A percentile compares a stretch with the other conserved stretches of the same genome.
Conservation (phyloP, 345 rosid species). For the Murraya paniculata region DNA sequence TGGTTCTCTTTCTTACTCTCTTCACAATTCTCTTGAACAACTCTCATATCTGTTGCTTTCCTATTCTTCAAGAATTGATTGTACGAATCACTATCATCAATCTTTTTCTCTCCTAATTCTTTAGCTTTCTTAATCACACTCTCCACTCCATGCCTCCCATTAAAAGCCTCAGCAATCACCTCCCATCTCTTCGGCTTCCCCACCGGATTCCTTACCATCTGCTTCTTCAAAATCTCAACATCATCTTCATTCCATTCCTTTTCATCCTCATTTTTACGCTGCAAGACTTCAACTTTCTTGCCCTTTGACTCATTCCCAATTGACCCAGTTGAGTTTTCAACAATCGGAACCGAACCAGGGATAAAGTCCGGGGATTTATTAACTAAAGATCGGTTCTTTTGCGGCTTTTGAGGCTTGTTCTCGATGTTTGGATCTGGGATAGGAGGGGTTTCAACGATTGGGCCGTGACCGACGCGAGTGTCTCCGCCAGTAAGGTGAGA, state of each 20-base stretch:
- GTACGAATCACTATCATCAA: conserved; percentile 62
- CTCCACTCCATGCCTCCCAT: conserved; percentile 63
- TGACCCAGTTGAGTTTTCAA: conserved; percentile 6
- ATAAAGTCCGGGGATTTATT: not conserved
- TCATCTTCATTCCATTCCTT: conserved; percentile 81
- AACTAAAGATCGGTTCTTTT: conserved; percentile 24
- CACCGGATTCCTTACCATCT: conserved; percentile 69
- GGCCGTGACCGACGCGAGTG: conserved; percentile 79
- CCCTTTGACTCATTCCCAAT: conserved; percentile 28
- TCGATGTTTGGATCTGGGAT: conserved; percentile 42
- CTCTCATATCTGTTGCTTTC: conserved; percentile 59
- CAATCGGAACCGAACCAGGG: not conserved
- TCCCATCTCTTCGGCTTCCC: conserved; percentile 93
- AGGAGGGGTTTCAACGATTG: conserved; percentile 39
- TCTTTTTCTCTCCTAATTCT: conserved; percentile 69
- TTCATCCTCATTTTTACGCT: conserved; percentile 29
- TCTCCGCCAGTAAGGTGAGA: conserved; percentile 67
- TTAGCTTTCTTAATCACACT: conserved; percentile 80
- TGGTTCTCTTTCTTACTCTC: conserved; percentile 13
- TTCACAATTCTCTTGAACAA: conserved; percentile 12
- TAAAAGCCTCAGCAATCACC: conserved; percentile 61
- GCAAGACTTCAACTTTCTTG: conserved; percentile 25
- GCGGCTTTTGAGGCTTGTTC: conserved; percentile 25
- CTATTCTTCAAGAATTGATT: conserved; percentile 78
- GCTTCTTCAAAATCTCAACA: conserved; percentile 69